A percentile compares a stretch with the other conserved stretches of the same genome.
Evolutionary conservation across 2,329 filamentous ascomycete species (phyloP).

Genomic region (Ascochyta clinopodiicola): DNA sequence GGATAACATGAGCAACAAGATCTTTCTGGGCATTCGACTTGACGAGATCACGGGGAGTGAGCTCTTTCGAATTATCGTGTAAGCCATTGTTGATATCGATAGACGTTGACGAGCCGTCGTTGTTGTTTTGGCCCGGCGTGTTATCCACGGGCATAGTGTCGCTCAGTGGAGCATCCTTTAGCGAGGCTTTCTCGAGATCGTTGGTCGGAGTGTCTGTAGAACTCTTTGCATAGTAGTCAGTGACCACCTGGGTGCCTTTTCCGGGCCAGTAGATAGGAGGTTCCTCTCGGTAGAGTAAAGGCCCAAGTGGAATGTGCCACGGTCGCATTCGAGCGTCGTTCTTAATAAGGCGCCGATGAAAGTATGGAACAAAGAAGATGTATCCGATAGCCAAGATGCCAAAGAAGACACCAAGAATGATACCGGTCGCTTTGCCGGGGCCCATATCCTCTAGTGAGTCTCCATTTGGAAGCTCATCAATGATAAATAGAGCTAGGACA

Average conservation of each 20-base stretch:
- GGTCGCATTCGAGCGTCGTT: conserved; percentile 34
- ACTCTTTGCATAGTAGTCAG: conserved; percentile 50
- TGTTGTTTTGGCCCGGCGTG: background rate
- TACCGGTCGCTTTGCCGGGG: conserved; percentile 33
- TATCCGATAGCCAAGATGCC: conserved; percentile 29
- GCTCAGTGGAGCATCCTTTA: too few species aligned
- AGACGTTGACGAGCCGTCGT: conserved; percentile 13
- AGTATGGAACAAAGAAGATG: conserved; percentile 38
- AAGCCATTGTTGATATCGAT: conserved; percentile 14
- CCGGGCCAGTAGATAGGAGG: conserved; percentile 51
- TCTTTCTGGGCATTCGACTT: conserved; percentile 8
- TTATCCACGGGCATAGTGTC: too few species aligned
- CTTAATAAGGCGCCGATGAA: conserved; percentile 34
- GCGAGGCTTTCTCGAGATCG: conserved; percentile 7
- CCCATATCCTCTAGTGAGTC: conserved; percentile 39
- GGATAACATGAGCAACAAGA: conserved; percentile 11
- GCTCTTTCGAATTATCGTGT: conserved; percentile 19
- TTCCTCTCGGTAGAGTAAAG: conserved; percentile 48
- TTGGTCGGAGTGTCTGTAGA: conserved; percentile 30
- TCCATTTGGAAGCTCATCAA: conserved; percentile 54
- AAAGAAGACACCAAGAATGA: conserved; percentile 38
- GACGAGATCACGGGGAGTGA: conserved; percentile 7
- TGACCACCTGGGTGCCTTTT: conserved; percentile 45
- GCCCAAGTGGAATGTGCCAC: conserved; percentile 45
- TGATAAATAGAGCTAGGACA: conserved; percentile 64